Conservation (phyloP, 1,284 basidiomycete species). For the Trametes versicolor region DNA sequence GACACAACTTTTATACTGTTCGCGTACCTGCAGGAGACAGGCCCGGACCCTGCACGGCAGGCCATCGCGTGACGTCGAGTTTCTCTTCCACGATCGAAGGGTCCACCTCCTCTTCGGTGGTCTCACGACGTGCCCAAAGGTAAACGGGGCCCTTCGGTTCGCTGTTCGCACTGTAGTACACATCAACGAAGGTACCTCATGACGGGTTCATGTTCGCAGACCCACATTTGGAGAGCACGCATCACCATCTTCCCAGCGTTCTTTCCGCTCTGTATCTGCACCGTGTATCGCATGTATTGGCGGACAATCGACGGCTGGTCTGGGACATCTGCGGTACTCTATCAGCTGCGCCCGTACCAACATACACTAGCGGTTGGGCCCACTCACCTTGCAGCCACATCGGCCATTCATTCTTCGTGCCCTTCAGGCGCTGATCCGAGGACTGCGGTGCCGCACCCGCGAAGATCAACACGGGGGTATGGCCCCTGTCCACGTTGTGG, state of each 20-base stretch:
- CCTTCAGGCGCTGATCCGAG: constrained; percentile 61
- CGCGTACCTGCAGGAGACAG: constrained; percentile 57
- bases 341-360: neutral
- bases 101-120: constrained; percentile 71
- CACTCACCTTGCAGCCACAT: constrained; percentile 72
- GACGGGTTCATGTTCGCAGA: constrained; percentile 18
- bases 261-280: constrained; percentile 64
- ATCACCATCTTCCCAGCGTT: constrained; percentile 60
- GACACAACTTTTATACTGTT: neutral
- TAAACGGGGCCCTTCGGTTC: constrained; percentile 78
- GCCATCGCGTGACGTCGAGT: constrained; percentile 55
- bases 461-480: constrained; percentile 75
- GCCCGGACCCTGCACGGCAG: constrained; percentile 57
- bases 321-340: constrained; percentile 58
- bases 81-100: constrained; percentile 44
- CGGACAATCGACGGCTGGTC: constrained; percentile 75
- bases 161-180: constrained; percentile 59
- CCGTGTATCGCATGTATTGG: constrained; percentile 75
- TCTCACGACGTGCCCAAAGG: constrained; percentile 76
- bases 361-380: neutral
- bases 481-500: constrained; percentile 72
- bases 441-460: constrained; percentile 74
- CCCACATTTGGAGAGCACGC: constrained; percentile 70
- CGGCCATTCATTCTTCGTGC: constrained; percentile 77
- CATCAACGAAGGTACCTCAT: neutral